Evolutionary conservation across 2,329 filamentous ascomycete genomes (phyloP), one percentile per base, ranked within the genome.

Genomic region (Ambrosiella cleistominuta): DNA sequence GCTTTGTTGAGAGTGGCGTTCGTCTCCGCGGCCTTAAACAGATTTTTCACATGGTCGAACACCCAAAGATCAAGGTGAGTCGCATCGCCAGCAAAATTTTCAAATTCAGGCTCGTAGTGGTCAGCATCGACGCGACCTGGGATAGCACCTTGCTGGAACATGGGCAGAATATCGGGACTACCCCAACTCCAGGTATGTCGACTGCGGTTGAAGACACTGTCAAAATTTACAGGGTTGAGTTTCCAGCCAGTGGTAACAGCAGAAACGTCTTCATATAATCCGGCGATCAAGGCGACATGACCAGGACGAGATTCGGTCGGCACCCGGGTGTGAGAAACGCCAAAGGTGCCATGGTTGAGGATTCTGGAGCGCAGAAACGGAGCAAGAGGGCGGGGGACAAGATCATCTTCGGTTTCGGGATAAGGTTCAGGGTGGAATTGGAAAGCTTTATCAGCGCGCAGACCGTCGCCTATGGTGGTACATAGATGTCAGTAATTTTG

Each of bases 101-200:
- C 93, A 39, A 83, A 81, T 62, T 96, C 90, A 42, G 85, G 77
- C 8, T 78, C 80, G 67, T 98, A 98, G 60, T 78, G 87, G 63
- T 84, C 85, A n/a, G 88, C 85, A 69, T 96, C 87, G 1, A 98
- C 86, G 62, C 85, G 78, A 7, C 91, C 90, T 0, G 87, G 85
- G 8, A 87, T 82, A 27, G 93, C 91, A n/a, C 93, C 93, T 59
- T 89, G 79, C 67, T 94, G 83, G 68, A 98, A 98, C 93, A 98
- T 98, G 57, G 87, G 87, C 63, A 98, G 72, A 65, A 98, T 98
- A 70, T 98, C 93, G 1, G 93, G 93, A 66, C 90, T 96, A 1
- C 93, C 93, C 93, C 93, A 98, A 69, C 90, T 95, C 93, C 93
- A 98, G 7, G 94, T 98, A 71, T 98, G 94, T 51, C 85, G 78